Evolutionary conservation across 2,329 filamentous ascomycete genomes (phyloP).

Genomic region (Aspergillus sp.): DNA sequence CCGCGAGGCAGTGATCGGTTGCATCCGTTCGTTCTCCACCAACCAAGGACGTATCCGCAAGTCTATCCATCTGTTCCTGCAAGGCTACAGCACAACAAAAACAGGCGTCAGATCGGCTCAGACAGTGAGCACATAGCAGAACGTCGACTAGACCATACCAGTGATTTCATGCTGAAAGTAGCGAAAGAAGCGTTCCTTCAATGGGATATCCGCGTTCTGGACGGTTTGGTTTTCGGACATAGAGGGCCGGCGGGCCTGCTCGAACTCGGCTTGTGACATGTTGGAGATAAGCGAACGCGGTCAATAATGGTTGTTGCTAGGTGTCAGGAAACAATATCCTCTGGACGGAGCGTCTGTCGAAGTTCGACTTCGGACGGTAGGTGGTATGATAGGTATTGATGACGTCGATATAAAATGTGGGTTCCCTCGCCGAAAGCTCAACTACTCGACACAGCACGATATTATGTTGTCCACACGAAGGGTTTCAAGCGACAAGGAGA

Average conservation of each 20-base stretch:
- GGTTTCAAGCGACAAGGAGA: neutral
- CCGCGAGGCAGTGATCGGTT: slow-evolving; percentile 74
- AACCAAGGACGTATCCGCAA: slow-evolving; percentile 62
- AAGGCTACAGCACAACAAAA: slow-evolving; percentile 55
- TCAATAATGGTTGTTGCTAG: neutral
- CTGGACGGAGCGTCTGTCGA: neutral
- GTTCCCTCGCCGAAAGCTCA: neutral
- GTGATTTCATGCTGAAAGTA: slow-evolving; percentile 77
- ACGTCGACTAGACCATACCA: slow-evolving; percentile 49
- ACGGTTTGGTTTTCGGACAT: slow-evolving; percentile 34
- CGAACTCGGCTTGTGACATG: slow-evolving; percentile 34
- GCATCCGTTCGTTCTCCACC: slow-evolving; percentile 78
- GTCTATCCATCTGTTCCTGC: slow-evolving; percentile 70
- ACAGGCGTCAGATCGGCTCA: slow-evolving; percentile 19
- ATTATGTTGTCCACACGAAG: neutral
- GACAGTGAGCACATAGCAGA: slow-evolving; percentile 8
- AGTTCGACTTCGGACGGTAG: neutral
- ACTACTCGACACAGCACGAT: neutral
- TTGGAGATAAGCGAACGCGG: slow-evolving; percentile 1
- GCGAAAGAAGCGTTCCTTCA: slow-evolving; percentile 79
- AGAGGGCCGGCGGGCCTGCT: slow-evolving; percentile 30
- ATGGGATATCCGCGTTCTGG: slow-evolving; percentile 39
- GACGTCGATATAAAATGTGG: slow-evolving; percentile 29
- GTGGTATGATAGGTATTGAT: slow-evolving; percentile 24
- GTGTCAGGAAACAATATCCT: neutral